Evolutionary conservation across 164 flowering plant species (phyloP).

Genomic region (Dillenia suffruticosa): DNA sequence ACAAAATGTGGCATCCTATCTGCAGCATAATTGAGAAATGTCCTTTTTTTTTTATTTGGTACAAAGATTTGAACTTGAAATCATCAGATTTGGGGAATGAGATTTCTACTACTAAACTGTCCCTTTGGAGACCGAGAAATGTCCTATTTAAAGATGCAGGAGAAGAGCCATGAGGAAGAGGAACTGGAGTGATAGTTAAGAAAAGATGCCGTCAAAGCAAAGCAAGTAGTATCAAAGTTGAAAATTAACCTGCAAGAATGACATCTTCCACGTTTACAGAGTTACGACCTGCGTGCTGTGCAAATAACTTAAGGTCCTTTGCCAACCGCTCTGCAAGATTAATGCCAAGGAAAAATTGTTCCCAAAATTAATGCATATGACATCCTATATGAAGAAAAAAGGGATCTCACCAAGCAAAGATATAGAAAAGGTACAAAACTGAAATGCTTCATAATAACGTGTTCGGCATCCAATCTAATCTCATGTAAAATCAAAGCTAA

Average conservation of each 20-base stretch:
- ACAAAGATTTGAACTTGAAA: too few relatives aligned
- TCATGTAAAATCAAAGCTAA: not conserved
- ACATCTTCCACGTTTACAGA: slow-evolving; percentile 79
- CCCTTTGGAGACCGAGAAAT: too few relatives aligned
- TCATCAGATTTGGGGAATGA: too few relatives aligned
- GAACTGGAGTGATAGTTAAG: too few relatives aligned
- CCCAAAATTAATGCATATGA: slow-evolving; percentile 6
- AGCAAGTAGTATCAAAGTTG: not conserved
- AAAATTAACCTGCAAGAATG: slow-evolving; percentile 54
- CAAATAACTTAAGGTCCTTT: slow-evolving; percentile 77
- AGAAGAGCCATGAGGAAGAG: not conserved
- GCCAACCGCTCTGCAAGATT: slow-evolving; percentile 64
- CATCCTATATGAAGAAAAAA: not conserved
- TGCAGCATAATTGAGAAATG: too few relatives aligned
- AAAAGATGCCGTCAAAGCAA: not conserved
- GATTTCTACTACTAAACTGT: too few relatives aligned
- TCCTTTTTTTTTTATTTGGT: too few relatives aligned
- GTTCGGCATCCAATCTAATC: too few relatives aligned
- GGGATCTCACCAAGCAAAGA: not conserved
- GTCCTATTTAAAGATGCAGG: not conserved
- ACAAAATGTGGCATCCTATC: too few relatives aligned
- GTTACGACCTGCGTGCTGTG: slow-evolving; percentile 84
- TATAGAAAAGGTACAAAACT: too few relatives aligned
- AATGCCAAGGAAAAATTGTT: not conserved
- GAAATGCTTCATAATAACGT: too few relatives aligned